Conservation (phyloP, 1,284 basidiomycete genomes). For the Cutaneotrichosporon sp. region DNA sequence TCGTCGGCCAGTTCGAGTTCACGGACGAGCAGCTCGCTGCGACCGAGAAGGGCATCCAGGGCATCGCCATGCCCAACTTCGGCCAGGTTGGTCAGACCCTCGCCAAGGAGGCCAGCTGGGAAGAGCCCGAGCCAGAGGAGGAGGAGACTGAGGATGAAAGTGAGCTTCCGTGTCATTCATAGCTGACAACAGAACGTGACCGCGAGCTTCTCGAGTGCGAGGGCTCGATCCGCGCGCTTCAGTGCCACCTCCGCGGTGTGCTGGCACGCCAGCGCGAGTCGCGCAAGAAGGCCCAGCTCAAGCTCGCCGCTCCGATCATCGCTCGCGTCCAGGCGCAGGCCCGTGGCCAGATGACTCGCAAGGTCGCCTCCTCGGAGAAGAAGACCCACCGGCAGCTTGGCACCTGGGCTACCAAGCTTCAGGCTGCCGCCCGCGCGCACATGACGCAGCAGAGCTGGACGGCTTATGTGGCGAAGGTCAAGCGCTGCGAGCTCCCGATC, state of each 20-base stretch:
- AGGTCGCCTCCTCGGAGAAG: conserved; percentile 52
- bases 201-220: conserved; percentile 78
- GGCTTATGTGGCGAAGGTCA: conserved; percentile 21
- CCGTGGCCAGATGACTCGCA: conserved; percentile 68
- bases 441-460: conserved; percentile 23
- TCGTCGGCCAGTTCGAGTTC: conserved; percentile 91
- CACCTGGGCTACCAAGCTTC: conserved; percentile 39
- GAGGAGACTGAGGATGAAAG: conserved; percentile 77
- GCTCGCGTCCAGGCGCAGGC: conserved; percentile 76
- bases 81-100: conserved; percentile 86
- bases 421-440: conserved; percentile 37
- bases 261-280: conserved; percentile 70
- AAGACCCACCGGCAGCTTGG: conserved; percentile 35
- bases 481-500: conserved; percentile 33
- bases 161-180: conserved; percentile 55
- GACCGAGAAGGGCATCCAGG: conserved; percentile 91
- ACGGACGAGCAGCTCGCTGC: conserved; percentile 89
- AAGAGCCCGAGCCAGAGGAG: conserved; percentile 61
- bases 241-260: conserved; percentile 74
- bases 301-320: conserved; percentile 76
- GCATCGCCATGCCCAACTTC: conserved; percentile 97
- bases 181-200: conserved; percentile 64
- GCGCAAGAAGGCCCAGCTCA: conserved; percentile 71
- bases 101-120: conserved; percentile 93
- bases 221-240: conserved; percentile 71